A percentile compares a stretch with the other conserved stretches of the same genome.
phyloP scores from a whole-genome alignment of 495 filamentous ascomycete genomes.

The Arthonia radiata region DNA sequence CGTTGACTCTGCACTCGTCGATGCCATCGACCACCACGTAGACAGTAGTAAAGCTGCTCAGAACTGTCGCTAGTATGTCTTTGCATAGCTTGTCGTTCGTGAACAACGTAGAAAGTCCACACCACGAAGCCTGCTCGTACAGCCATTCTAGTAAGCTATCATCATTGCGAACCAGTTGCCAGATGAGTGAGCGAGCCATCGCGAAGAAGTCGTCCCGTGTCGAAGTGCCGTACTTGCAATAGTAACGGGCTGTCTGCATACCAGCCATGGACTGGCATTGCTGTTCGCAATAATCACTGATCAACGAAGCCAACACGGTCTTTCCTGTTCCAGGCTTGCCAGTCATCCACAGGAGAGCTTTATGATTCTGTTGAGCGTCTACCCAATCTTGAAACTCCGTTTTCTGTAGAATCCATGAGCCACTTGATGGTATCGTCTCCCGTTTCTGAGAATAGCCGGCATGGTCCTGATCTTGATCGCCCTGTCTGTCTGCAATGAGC shows the following conservation, averaged over 20 bases:
- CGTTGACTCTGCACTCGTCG: too few relatives aligned
- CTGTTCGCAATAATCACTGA: too few relatives aligned
- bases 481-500: conserved; percentile 1
- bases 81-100: conserved; percentile 1
- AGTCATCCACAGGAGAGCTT: conserved; percentile 1
- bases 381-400: conserved; percentile 1
- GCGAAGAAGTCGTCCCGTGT: conserved; percentile 4
- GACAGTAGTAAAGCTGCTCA: conserved; percentile 3
- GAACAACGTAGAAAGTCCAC: too few relatives aligned
- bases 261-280: too few relatives aligned
- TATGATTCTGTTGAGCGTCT: too few relatives aligned
- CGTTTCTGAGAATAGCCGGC: conserved; percentile 9
- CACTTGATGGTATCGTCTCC: conserved; percentile 1
- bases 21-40: conserved; percentile 7
- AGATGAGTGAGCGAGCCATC: conserved; percentile 2
- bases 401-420: not conserved
- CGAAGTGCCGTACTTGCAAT: conserved; percentile 6
- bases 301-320: conserved; percentile 6
- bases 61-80: conserved; percentile 5
- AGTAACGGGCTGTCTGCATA: too few relatives aligned
- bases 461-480: conserved; percentile 6
- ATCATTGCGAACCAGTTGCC: conserved; percentile 2
- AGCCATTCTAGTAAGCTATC: conserved; percentile 1
- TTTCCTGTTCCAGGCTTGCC: conserved; percentile 8
- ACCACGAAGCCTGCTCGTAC: conserved; percentile 2